Base-by-base conservation (phyloP, 2,329 filamentous ascomycete genomes). In the Ceratocystis cubensis region DNA sequence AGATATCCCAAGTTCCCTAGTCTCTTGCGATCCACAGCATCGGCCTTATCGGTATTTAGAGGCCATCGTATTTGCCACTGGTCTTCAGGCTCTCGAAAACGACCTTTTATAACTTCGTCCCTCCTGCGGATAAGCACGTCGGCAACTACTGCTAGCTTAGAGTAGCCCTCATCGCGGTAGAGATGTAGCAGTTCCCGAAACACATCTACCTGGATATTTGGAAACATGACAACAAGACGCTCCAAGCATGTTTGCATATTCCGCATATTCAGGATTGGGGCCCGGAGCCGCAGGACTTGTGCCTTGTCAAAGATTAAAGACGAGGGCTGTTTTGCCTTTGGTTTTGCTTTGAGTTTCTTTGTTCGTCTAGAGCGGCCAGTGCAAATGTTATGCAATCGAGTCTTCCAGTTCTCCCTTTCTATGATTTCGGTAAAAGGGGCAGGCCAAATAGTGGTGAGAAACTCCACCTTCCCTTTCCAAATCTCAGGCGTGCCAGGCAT, bases 191-290 rank as follows among this genome's bases (percentile, higher is more conserved):
- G 88, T 77, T 93, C 89, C 57, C 89, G 84, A 73, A 94, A 90
- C 20, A 92, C 89, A 70, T 92, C 88, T 68, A 89, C 80, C 74
- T 91, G 87, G n/a, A 92, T 80, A 74, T 92, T 84, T 33, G 89
- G 89, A 70, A 94, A 94, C 7, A 92, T 81, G 61, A 84, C 84
- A 25, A 85, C 83, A 56, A 94, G 81, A 13, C 81, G 84, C 68
- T 83, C 82, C 69, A 94, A 83, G 71, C 84, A 61, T 5, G 20
- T 44, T 22, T 61, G 59, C n/a, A 44, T 44, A 20, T 61, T 61
- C 33, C 41, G 33, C 33, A 45, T 45, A 45, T 45, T 44, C 22
- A 44, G 28, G 8, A 61, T 20, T 7, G 59, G 59, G 6, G 44
- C 17, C 6, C 13, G 59, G 10, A 8, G 20, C 8, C 13, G 59